These are phyloP conservation scores for Phoma sp. DNA, from an alignment of 2,329 filamentous ascomycete species.

Conservation along the genomic window DNA sequence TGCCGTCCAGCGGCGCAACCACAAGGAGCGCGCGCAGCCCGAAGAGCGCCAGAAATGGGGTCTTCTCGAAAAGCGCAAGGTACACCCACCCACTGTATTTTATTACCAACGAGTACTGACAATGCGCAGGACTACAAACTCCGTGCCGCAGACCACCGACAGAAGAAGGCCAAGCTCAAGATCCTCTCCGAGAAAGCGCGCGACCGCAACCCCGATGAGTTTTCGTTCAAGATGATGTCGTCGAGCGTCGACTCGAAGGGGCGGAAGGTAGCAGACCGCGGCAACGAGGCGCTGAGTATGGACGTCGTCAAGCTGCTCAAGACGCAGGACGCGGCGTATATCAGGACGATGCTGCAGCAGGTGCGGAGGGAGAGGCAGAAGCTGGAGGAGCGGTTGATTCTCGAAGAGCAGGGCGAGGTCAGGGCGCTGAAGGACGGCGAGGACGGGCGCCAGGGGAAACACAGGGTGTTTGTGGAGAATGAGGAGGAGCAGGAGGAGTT, in stretches of 20 bases:
- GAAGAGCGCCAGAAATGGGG: conserved; percentile 84
- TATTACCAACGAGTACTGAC: no score
- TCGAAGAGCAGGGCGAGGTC: conserved; percentile 50
- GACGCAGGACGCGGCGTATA: conserved; percentile 70
- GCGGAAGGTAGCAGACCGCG: conserved; percentile 51
- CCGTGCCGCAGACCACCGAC: conserved; percentile 69
- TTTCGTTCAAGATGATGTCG: conserved; percentile 70
- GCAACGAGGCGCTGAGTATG: conserved; percentile 57
- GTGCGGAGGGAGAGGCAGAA: conserved; percentile 62
- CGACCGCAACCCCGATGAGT: conserved; percentile 71
- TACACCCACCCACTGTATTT: no score
- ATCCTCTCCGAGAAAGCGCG: conserved; percentile 66
- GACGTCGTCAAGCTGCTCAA: conserved; percentile 70
- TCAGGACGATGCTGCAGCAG: conserved; percentile 65
- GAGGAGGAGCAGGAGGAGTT: conserved; percentile 53
- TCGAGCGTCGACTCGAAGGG: conserved; percentile 57
- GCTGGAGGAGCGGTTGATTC: conserved; percentile 50
- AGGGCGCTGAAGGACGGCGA: conserved; percentile 48
- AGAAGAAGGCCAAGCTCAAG: conserved; percentile 67
- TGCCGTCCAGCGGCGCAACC: conserved; percentile 74
- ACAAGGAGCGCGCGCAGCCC: conserved; percentile 89
- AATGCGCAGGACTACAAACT: conserved; percentile 67
- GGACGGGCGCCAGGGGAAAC: conserved; percentile 31
- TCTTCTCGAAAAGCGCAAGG: conserved; percentile 92
- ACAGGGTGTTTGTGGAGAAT: conserved; percentile 52